These are phyloP conservation scores for Alternaria brassicicola DNA, from an alignment of 2,329 filamentous ascomycete species.

Conservation along the genomic window DNA sequence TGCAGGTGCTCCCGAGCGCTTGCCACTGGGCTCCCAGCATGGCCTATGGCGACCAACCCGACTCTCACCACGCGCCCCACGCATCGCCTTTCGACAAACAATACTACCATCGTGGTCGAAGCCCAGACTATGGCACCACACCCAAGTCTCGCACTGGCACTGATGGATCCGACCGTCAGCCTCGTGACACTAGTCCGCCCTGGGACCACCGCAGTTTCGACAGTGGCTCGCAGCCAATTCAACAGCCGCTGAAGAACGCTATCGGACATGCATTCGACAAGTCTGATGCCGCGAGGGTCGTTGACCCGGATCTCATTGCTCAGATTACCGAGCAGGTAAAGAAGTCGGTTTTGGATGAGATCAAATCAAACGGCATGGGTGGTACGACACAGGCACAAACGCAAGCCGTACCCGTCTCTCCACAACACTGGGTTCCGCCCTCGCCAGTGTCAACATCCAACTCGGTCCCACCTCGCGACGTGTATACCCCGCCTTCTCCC, in stretches of 20 bases:
- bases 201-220: conserved; percentile 13
- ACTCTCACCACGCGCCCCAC: conserved; percentile 21
- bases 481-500: conserved; percentile 61
- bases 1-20: conserved; percentile 15
- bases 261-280: conserved; percentile 63
- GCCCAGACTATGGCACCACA: conserved; percentile 31
- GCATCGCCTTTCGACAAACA: conserved; percentile 29
- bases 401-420: conserved; percentile 42
- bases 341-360: conserved; percentile 51
- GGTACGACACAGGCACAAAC: conserved; percentile 37
- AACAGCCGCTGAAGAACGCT: conserved; percentile 61
- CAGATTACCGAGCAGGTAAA: conserved; percentile 66
- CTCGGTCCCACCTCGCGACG: conserved; percentile 55
- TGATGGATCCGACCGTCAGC: conserved; percentile 38
- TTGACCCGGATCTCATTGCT: conserved; percentile 66
- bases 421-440: conserved; percentile 48
- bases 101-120: conserved; percentile 33
- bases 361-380: conserved; percentile 54
- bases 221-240: conserved; percentile 44
- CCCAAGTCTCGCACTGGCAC: conserved; percentile 38
- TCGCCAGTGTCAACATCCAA: conserved; percentile 55
- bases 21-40: conserved; percentile 23
- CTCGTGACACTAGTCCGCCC: conserved; percentile 12
- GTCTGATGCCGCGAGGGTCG: conserved; percentile 55
- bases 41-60: conserved; percentile 27